Evolutionary conservation across 441 rosid species (phyloP).

Genomic region (Eutrema salsugineum): DNA sequence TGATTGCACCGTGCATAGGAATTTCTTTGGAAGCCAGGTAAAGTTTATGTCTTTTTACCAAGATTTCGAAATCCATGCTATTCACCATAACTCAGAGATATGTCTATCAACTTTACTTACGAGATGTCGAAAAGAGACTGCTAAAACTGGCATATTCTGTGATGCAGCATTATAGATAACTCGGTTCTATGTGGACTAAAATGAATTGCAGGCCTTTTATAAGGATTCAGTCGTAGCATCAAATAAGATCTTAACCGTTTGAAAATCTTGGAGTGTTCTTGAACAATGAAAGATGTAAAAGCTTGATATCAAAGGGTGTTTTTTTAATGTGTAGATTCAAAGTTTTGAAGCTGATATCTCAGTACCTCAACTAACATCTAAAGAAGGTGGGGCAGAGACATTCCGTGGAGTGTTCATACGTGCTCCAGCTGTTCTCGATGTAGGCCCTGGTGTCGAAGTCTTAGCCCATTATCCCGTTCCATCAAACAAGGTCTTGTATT

Average conservation of each 20-base stretch:
- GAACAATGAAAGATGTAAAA: background rate
- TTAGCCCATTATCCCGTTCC: slow-evolving; percentile 72
- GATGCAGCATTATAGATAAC: background rate
- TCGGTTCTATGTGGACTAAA: background rate
- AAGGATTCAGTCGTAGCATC: background rate
- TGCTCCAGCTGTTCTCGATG: slow-evolving; percentile 90
- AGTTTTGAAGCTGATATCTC: slow-evolving; percentile 89
- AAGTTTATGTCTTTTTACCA: background rate
- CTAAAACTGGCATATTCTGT: background rate
- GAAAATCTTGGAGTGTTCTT: background rate
- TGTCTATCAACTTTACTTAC: background rate
- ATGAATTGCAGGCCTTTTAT: background rate
- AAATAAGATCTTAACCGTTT: background rate
- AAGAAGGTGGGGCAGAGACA: slow-evolving; percentile 87
- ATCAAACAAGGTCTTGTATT: slow-evolving; percentile 60
- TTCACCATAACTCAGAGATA: background rate
- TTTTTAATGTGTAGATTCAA: slow-evolving; percentile 52
- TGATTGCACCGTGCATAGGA: slow-evolving; percentile 80
- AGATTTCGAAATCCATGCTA: background rate
- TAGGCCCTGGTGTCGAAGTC: slow-evolving; percentile 82
- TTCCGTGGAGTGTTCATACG: slow-evolving; percentile 90
- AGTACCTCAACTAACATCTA: slow-evolving; percentile 66
- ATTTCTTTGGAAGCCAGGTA: slow-evolving; percentile 97
- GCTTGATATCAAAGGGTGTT: background rate
- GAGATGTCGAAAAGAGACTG: background rate